Evolutionary conservation across 2,329 filamentous ascomycete genomes (phyloP), one percentile per base, ranked within the genome.

Genomic region (Phoma sp.): DNA sequence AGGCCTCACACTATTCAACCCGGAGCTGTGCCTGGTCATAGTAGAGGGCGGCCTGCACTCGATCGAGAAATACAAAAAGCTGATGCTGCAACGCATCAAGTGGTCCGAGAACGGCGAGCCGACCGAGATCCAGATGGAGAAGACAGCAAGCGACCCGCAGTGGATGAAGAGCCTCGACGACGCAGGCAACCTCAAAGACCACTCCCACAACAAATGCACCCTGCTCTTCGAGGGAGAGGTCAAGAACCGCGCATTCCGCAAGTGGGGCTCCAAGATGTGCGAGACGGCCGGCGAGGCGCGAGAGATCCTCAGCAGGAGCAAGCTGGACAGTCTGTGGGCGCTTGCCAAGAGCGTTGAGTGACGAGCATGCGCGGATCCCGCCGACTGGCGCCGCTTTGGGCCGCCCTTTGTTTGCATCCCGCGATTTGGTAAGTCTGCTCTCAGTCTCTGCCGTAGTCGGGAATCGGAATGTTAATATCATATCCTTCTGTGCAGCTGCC

Each of bases 241-340:
- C 71, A 95, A 93, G 73, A 80, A 83, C 29, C 83, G 90, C 44
- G 85, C 82, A 0, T 99, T 98, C 73, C 87, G 89, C 61, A 93
- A 91, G 70, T 98, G 93, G 90, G 92, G 88, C 59, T 77, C 77
- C 23, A 89, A 91, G 71, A 86, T 95, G n/a, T 96, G 92, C 74
- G 95, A 98, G 77, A 93, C 90, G 2, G 95, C 99, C 72, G 84
- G 87, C 9, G 90, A 96, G 70, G 95, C 93, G 4, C 89, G 90
- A 71, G 91, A 96, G 64, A 82, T 88, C 22, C 76, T 99, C 58
- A 79, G 86, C 10, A 84, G 91, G 63, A 86, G 87, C 5, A 97
- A 96, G 80, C 90, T 98, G 83, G 93, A 98, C 66, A 96, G 89
- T 67, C 93, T 99, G 69, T 99, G 95, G 95, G 89, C 89, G 8